phyloP scores from a whole-genome alignment of 768 basidiomycete genomes.

The Fomitopsis serialis region DNA sequence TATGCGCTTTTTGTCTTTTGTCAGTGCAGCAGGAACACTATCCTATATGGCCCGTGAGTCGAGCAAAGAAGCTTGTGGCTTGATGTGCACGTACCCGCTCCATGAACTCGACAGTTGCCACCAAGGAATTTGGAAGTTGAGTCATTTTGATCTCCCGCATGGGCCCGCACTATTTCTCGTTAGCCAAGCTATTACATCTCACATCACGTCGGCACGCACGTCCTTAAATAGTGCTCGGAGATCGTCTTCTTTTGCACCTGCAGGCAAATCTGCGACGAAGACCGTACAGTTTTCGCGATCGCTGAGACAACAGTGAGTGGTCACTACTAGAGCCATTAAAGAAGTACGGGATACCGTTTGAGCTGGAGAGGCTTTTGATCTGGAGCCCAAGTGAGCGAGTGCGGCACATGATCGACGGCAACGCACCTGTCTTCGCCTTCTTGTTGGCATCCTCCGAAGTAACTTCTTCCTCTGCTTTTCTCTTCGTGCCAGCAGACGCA shows the following conservation, averaged over 20 bases:
- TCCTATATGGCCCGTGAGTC: conserved; percentile 41
- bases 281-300: conserved; percentile 96
- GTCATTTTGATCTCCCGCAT: conserved; percentile 84
- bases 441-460: conserved; percentile 39
- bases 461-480: conserved; percentile 52
- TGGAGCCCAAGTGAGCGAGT: conserved; percentile 11
- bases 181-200: conserved; percentile 11
- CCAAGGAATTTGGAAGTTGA: conserved; percentile 45
- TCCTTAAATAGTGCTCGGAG: conserved; percentile 79
- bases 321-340: too few relatives aligned
- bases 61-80: neutral
- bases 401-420: neutral
- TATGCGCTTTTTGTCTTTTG: conserved; percentile 91
- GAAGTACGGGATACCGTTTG: conserved; percentile 50
- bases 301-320: too few relatives aligned
- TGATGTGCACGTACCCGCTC: conserved; percentile 40
- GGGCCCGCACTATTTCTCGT: conserved; percentile 66
- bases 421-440: conserved; percentile 56
- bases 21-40: conserved; percentile 78
- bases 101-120: conserved; percentile 88
- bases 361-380: conserved; percentile 43
- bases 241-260: conserved; percentile 54
- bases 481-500: conserved; percentile 46
- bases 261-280: conserved; percentile 71
- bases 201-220: conserved; percentile 38